These are phyloP conservation scores for Aspergillus nomiae DNA, from an alignment of 2,329 filamentous ascomycete genomes.

Conservation along the genomic window DNA sequence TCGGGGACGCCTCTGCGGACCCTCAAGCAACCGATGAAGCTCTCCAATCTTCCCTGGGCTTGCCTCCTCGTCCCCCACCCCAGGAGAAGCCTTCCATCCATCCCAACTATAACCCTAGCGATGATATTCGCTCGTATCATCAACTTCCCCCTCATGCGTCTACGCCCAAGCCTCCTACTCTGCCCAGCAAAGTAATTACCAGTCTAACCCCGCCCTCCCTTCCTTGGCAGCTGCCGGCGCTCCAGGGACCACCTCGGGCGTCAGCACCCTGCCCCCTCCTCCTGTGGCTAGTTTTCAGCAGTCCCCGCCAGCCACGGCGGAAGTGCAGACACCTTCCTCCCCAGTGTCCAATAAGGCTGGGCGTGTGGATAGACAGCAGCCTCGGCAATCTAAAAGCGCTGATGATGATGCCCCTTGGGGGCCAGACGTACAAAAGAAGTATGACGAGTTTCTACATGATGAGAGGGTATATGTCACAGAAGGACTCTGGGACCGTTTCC, in stretches of 20 bases:
- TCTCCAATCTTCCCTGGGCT: constrained; percentile 38
- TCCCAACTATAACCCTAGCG: constrained; percentile 39
- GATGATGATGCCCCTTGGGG: constrained; percentile 51
- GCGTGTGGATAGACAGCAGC: constrained; percentile 29
- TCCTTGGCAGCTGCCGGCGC: constrained; percentile 33
- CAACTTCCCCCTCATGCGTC: constrained; percentile 34
- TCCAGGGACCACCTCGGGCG: constrained; percentile 38
- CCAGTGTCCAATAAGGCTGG: constrained; percentile 26
- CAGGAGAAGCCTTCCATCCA: constrained; percentile 45
- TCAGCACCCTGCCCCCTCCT: constrained; percentile 42
- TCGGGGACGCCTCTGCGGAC: constrained; percentile 27
- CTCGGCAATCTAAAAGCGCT: constrained; percentile 23
- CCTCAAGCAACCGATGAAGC: constrained; percentile 35
- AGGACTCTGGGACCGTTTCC: constrained; percentile 55
- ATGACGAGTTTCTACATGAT: constrained; percentile 53
- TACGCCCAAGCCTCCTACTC: constrained; percentile 31
- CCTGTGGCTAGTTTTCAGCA: constrained; percentile 45
- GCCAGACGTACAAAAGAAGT: constrained; percentile 52
- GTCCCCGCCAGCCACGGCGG: constrained; percentile 21
- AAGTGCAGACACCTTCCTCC: constrained; percentile 25
- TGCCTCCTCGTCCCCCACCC: constrained; percentile 48
- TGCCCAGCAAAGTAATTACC: constrained; percentile 40
- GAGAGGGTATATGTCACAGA: constrained; percentile 55
- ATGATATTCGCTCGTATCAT: constrained; percentile 45
- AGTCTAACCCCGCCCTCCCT: constrained; percentile 25